Conservation (phyloP, 2,329 filamentous ascomycete genomes). For the Pleurostoma richardsiae region DNA sequence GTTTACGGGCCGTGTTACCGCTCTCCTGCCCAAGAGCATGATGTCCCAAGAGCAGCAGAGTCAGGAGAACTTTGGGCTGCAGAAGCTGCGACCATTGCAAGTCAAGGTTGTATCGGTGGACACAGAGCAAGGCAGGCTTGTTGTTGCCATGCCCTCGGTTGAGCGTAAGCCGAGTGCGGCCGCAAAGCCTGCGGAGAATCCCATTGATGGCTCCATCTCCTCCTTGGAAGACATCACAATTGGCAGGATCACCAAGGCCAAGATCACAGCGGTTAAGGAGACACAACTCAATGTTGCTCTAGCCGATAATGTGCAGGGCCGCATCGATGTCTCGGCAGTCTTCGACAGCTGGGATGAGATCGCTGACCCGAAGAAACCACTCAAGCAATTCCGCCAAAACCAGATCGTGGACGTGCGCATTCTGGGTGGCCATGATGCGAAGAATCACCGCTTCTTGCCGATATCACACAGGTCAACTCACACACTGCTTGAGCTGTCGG, state of each 20-base stretch:
- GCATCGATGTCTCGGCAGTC: conserved; percentile 84
- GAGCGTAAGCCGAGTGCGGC: conserved; percentile 28
- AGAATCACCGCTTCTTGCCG: conserved; percentile 85
- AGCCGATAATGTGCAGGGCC: conserved; percentile 84
- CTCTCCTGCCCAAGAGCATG: conserved; percentile 74
- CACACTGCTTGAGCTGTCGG: conserved; percentile 81
- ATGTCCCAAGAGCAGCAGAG: conserved; percentile 65
- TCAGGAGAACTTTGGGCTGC: conserved; percentile 72
- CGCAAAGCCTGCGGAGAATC: conserved; percentile 33
- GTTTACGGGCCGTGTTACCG: conserved; percentile 72
- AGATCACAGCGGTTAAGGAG: conserved; percentile 77
- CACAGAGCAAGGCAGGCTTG: conserved; percentile 62
- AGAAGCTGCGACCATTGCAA: conserved; percentile 69
- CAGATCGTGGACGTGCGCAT: conserved; percentile 71
- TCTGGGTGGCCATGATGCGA: conserved; percentile 83
- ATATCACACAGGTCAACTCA: conserved; percentile 81
- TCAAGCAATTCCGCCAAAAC: conserved; percentile 68
- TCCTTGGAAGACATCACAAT: conserved; percentile 68
- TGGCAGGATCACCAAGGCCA: conserved; percentile 71
- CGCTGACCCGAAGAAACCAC: conserved; percentile 71
- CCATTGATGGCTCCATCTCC: conserved; percentile 57
- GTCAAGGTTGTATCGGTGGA: conserved; percentile 72
- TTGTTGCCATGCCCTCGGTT: conserved; percentile 45
- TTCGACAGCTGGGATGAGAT: conserved; percentile 90
- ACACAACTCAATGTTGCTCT: conserved; percentile 91